Evolutionary conservation across 306 rosid genomes (phyloP).

Genomic region (Styphnolobium japonicum): DNA sequence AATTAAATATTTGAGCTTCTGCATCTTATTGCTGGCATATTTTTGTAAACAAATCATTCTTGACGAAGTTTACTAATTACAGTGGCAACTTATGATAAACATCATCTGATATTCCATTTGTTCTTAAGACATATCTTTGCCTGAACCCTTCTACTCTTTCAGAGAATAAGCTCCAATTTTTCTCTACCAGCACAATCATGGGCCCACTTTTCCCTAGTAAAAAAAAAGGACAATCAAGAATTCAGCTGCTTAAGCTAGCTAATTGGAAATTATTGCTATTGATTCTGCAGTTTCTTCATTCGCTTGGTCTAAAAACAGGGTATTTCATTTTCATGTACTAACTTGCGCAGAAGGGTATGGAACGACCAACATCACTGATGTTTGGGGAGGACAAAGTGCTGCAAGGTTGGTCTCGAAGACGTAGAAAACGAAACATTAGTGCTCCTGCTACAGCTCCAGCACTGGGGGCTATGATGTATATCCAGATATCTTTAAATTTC

Average conservation of each 20-base stretch:
- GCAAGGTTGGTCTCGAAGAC: constrained; percentile 28
- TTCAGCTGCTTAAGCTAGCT: constrained; percentile 10
- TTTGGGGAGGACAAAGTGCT: constrained; percentile 26
- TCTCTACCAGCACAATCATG: constrained; percentile 28
- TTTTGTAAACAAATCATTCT: not conserved
- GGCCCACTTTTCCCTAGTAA: constrained; percentile 23
- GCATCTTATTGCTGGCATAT: not conserved
- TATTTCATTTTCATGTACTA: constrained; percentile 15
- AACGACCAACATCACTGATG: constrained; percentile 16
- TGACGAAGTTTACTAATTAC: constrained; percentile 2
- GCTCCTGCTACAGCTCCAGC: constrained; percentile 63
- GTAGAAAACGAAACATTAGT: constrained; percentile 40
- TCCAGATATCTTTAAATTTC: constrained; percentile 68
- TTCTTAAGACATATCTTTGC: constrained; percentile 26
- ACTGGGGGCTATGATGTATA: constrained; percentile 65
- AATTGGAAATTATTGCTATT: constrained; percentile 1
- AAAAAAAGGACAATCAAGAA: constrained; percentile 17
- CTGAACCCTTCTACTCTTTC: constrained; percentile 7
- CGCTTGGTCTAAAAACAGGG: constrained; percentile 8
- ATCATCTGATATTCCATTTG: not conserved
- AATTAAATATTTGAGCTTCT: not conserved
- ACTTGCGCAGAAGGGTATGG: constrained; percentile 32
- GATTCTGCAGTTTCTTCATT: constrained; percentile 15
- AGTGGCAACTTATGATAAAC: constrained; percentile 14
- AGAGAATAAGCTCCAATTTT: constrained; percentile 18